Conservation (phyloP, 345 rosid genomes). For the Erysimum cheiranthoides region DNA sequence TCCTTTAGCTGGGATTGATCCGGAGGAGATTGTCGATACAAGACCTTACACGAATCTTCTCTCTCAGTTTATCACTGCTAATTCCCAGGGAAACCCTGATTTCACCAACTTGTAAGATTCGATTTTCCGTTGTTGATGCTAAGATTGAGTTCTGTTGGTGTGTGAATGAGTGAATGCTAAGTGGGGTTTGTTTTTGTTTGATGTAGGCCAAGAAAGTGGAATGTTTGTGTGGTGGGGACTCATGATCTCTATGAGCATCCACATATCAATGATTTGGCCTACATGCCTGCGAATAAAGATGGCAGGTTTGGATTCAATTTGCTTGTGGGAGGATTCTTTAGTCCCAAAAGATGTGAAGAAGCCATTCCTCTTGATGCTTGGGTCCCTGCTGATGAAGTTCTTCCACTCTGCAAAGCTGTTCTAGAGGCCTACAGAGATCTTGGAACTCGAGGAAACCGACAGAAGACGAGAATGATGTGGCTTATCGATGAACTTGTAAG, state of each 20-base stretch:
- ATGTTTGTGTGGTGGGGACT: constrained; percentile 88
- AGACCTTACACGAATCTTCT: constrained; percentile 80
- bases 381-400: constrained; percentile 80
- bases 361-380: constrained; percentile 96
- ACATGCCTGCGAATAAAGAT: constrained; percentile 87
- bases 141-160: not conserved
- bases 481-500: constrained; percentile 92
- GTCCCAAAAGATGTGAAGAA: constrained; percentile 86
- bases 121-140: not conserved
- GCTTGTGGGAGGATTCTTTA: constrained; percentile 95
- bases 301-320: constrained; percentile 85
- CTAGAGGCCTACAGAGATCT: constrained; percentile 91
- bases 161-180: constrained; percentile 27
- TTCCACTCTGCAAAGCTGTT: constrained; percentile 77
- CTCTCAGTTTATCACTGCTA: constrained; percentile 80
- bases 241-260: constrained; percentile 99
- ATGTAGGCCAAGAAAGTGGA: constrained; percentile 97
- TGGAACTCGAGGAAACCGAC: constrained; percentile 86
- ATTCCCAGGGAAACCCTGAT: constrained; percentile 74
- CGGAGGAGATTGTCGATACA: constrained; percentile 83
- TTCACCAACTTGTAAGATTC: constrained; percentile 75
- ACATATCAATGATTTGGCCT: constrained; percentile 95
- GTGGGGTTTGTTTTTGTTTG: constrained; percentile 6
- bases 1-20: constrained; percentile 95
- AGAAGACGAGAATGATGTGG: constrained; percentile 99